phyloP scores from a whole-genome alignment of 2,329 filamentous ascomycete genomes.

The Exophiala spinifera region DNA sequence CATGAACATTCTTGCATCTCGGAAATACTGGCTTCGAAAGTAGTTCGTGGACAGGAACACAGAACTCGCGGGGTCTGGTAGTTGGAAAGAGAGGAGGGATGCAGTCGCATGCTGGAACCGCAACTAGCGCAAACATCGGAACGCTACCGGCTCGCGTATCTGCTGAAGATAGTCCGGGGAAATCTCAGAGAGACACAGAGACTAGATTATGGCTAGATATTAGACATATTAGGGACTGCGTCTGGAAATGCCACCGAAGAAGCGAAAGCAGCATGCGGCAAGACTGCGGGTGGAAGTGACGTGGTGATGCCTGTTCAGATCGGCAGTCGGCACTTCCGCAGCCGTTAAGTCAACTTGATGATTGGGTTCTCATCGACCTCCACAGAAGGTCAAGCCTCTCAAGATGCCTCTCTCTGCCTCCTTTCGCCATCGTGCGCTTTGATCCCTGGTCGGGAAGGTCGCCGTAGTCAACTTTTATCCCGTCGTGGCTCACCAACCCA shows the following conservation, averaged over 20 bases:
- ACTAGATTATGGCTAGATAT: neutral
- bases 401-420: conserved; percentile 5
- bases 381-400: conserved; percentile 1
- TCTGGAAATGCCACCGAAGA: neutral
- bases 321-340: conserved; percentile 6
- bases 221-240: no score
- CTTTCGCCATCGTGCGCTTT: conserved; percentile 10
- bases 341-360: neutral
- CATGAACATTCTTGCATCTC: no score
- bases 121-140: neutral
- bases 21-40: no score
- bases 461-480: neutral
- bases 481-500: conserved; percentile 1
- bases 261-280: no score
- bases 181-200: neutral
- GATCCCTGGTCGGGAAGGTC: neutral
- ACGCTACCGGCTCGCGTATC: neutral
- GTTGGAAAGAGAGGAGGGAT: no score
- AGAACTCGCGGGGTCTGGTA: no score
- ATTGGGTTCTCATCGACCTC: conserved; percentile 1
- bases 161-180: neutral
- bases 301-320: conserved; percentile 2
- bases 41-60: no score
- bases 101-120: no score
- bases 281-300: neutral